Conservation (phyloP, 2,329 filamentous ascomycete genomes). For the Botrytis fragariae region DNA sequence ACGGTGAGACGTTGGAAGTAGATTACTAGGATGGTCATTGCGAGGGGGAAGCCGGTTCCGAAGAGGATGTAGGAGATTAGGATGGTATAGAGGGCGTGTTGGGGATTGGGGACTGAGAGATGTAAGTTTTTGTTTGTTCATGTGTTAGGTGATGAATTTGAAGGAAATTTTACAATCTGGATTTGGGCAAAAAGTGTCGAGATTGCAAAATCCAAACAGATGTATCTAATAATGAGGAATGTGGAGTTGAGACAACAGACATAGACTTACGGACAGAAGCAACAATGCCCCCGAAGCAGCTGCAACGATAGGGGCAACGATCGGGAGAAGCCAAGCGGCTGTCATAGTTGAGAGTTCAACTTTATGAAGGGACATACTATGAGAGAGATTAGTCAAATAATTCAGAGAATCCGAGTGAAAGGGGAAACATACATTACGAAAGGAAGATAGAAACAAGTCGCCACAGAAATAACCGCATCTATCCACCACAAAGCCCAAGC, state of each 20-base stretch:
- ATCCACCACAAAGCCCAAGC: slow-evolving; percentile 60
- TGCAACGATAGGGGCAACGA: slow-evolving; percentile 64
- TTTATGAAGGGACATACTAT: slow-evolving; percentile 37
- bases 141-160: not conserved
- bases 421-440: slow-evolving; percentile 50
- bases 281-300: slow-evolving; percentile 63
- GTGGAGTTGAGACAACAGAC: not conserved
- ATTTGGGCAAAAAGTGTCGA: no score
- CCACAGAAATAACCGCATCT: slow-evolving; percentile 51
- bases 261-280: slow-evolving; percentile 46
- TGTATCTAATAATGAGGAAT: not conserved
- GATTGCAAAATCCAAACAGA: not conserved
- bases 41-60: slow-evolving; percentile 61
- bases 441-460: slow-evolving; percentile 53
- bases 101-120: slow-evolving; percentile 46
- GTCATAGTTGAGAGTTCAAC: slow-evolving; percentile 57
- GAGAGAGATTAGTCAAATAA: slow-evolving; percentile 14
- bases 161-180: no score
- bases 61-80: slow-evolving; percentile 66
- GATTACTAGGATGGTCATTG: slow-evolving; percentile 61
- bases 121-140: not conserved
- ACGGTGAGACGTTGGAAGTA: slow-evolving; percentile 69
- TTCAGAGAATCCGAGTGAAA: not conserved
- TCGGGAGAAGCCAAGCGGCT: slow-evolving; percentile 63
- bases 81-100: slow-evolving; percentile 59